phyloP scores from a whole-genome alignment of 768 basidiomycete genomes.

The Termitomyces sp. region DNA sequence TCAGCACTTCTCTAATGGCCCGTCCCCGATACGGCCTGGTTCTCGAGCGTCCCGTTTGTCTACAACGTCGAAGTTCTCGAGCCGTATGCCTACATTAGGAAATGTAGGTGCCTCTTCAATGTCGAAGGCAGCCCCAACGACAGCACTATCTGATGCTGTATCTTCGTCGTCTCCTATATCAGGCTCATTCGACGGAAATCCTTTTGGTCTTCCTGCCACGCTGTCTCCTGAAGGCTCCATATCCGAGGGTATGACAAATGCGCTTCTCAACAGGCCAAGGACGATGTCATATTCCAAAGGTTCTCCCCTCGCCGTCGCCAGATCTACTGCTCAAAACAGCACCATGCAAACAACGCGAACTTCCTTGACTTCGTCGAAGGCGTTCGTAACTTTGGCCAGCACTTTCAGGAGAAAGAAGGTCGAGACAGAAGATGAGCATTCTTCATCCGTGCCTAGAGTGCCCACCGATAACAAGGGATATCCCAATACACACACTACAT shows the following conservation, averaged over 20 bases:
- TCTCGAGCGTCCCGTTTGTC: conserved; percentile 70
- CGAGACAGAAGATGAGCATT: conserved; percentile 4
- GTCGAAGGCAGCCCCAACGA: conserved; percentile 62
- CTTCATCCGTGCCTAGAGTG: background rate
- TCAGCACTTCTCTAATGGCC: conserved; percentile 27
- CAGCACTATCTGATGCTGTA: conserved; percentile 53
- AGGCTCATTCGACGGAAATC: conserved; percentile 32
- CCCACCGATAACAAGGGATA: conserved; percentile 3
- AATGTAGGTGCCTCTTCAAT: conserved; percentile 35
- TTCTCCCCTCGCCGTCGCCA: conserved; percentile 36
- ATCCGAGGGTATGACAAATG: conserved; percentile 53
- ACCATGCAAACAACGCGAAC: conserved; percentile 23
- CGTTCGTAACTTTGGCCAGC: conserved; percentile 52
- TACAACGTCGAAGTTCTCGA: conserved; percentile 63
- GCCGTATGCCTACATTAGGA: conserved; percentile 56
- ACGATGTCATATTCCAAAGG: conserved; percentile 54
- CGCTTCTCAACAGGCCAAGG: conserved; percentile 38
- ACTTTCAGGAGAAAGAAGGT: conserved; percentile 50
- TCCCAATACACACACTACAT: background rate
- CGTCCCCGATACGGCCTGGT: conserved; percentile 63
- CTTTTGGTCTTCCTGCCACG: conserved; percentile 34
- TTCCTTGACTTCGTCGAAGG: conserved; percentile 38
- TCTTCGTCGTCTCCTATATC: conserved; percentile 38
- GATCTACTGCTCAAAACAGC: conserved; percentile 21
- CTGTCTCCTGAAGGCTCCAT: conserved; percentile 60